These are phyloP conservation scores for Diospyros kaki DNA, from an alignment of 148 eudicot species.

Conservation along the genomic window DNA sequence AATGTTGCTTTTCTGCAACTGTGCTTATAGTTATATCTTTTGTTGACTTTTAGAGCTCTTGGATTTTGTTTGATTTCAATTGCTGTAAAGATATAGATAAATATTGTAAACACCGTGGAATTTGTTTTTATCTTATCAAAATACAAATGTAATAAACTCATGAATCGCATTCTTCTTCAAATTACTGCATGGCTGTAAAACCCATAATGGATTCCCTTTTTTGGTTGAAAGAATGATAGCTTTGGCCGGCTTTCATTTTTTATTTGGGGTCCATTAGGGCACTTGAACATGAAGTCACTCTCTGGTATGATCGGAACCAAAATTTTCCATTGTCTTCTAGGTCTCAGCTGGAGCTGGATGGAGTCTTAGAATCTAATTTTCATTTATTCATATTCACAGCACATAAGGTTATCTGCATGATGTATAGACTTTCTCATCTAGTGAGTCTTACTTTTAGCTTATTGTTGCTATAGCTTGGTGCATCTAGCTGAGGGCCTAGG, in stretches of 20 bases:
- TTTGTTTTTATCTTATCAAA: no score
- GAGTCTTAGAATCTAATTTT: neutral
- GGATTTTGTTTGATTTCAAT: neutral
- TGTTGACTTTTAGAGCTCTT: neutral
- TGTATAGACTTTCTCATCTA: conserved; percentile 10
- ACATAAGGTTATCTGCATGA: conserved; percentile 1
- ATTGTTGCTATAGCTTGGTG: conserved; percentile 23
- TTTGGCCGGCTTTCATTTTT: neutral
- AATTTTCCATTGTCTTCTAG: neutral
- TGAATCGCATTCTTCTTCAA: neutral
- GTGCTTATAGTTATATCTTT: neutral
- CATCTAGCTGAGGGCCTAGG: conserved; percentile 16
- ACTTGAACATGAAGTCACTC: neutral
- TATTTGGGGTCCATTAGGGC: neutral
- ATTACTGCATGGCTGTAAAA: neutral
- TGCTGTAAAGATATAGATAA: neutral
- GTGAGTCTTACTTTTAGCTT: conserved; percentile 28
- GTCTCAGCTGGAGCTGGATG: neutral
- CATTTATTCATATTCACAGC: neutral
- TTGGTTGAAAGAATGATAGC: neutral
- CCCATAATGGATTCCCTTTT: neutral
- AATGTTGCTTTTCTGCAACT: neutral
- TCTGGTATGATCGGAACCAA: neutral
- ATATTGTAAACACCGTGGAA: no score
- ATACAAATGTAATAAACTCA: no score